Base-by-base conservation (phyloP, 2,329 filamentous ascomycete genomes). In the Ramularia collo-cygni region DNA sequence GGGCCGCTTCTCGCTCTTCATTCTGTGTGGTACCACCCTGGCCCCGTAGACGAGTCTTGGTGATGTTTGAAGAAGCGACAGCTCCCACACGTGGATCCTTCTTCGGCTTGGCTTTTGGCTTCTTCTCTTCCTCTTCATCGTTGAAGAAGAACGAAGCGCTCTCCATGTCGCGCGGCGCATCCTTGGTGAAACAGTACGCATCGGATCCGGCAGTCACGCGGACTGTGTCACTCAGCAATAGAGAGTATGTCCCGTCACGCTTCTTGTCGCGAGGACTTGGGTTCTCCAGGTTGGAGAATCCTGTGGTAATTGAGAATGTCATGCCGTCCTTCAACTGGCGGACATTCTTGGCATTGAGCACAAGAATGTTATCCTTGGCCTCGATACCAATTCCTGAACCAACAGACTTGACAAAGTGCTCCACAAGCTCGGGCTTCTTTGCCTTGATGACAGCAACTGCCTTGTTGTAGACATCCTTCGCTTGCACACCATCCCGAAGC, bases 121-220 rank as follows among this genome's bases (percentile, higher is more conserved):
- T 76, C 21, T 85, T 84, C 62, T 87, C 81, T 48, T 86, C 79
- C 52, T 93, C 87, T 46, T 95, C 88, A 53, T 96, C 90, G 60
- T 95, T 94, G 72, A 98, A 98, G 68, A 95, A 96, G 71, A 98
- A 98, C 0, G 90, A 95, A 28, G 90, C 90, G 3, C 88, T 88
- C 56, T 96, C 92, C 43, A 94, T 78, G 58, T 95, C 90, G 18
- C 85, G 85, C 2, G 89, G 81, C 0, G 90, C 89, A 59, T 95
- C 89, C 43, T 87, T 88, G 13, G 92, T 98, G 66, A 98, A 96
- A 18, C 95, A 80, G 21, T 88, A 82, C 1, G 83, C 77, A 36
- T 94, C 87, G 24, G 77, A 71, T 8, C 83, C 85, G 28, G 43
- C 50, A 10, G 48, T 86, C 36, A 98, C 81, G 54, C 92, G 86